Conservation (phyloP, 129 eudicot genomes). For the Helianthus tuberosus region DNA sequence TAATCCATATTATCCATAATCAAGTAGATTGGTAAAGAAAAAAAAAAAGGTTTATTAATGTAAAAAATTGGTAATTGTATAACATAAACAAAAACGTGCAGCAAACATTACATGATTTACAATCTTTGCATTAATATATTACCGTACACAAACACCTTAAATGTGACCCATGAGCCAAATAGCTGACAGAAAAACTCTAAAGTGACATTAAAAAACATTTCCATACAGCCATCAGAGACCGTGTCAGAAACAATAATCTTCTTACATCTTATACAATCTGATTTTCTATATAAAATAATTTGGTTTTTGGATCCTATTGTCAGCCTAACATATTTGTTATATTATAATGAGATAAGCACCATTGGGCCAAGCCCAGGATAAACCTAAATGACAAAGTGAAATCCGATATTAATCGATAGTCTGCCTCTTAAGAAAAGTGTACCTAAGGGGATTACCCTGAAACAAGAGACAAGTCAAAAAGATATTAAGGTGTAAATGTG, state of each 20-base stretch:
- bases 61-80: not conserved
- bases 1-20: conserved; percentile 1
- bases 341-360: conserved; percentile 14
- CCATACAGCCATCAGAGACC: conserved; percentile 18
- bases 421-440: conserved; percentile 15
- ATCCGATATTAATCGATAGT: conserved; percentile 5
- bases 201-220: not conserved
- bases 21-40: conserved; percentile 5
- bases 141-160: conserved; percentile 19
- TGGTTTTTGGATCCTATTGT: conserved; percentile 8
- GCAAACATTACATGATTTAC: conserved; percentile 3
- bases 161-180: not conserved
- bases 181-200: not conserved
- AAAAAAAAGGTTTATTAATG: not conserved
- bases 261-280: not conserved
- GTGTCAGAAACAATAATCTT: not conserved
- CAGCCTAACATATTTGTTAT: conserved; percentile 10
- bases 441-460: conserved; percentile 4
- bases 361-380: not conserved
- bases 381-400: conserved; percentile 22
- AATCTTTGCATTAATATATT: conserved; percentile 8
- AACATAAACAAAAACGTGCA: not conserved
- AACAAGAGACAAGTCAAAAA: not conserved
- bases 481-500: not conserved
- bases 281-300: not conserved